Base-by-base conservation (phyloP, 2,329 filamentous ascomycete species). In the Fusarium concolor region DNA sequence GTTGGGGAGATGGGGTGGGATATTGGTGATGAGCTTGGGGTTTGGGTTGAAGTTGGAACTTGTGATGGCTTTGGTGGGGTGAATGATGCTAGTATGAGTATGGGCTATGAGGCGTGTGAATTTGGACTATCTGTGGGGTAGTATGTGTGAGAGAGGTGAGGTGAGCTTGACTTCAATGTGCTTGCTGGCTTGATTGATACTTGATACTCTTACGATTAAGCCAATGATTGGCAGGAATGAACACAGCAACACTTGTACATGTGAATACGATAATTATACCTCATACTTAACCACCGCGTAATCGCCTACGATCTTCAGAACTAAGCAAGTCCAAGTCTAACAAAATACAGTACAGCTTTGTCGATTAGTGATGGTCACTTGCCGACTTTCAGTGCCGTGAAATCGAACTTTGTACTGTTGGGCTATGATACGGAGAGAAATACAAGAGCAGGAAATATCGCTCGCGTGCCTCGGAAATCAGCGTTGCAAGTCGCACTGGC, bases 21-120 rank as follows among this genome's bases (percentile, higher is more conserved):
- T 58, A 56, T 62, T 55, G 61, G 47, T 71, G 61, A 43, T 55
- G 56, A 59, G 56, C 60, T 58, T 62, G 47, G 17, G 31, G 29
- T 46, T 62, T 68, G 59, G 33, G 62, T 41, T 65, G 50, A 62
- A 26, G 65, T 59, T 69, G 56, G 65, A 69, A 66, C 60, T 69
- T 69, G 53, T 33, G 68, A 68, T 52, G 55, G 62, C 60, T 60
- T 56, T 66, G 62, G 68, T 65, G 68, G 68, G 67, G 65, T 59
- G 38, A 57, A 51, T 18, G 46, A 14, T 42, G 54, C 67, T 67
- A 70, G 45, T 39, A 38, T 18, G 4, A n/a, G 38, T 52, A 5
- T 3, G 54, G 66, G 8, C 22, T 22, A 20, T 12, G 12, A 10
- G 1, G 3, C 2, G 65, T 68, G 55, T 28, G 33, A 5, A 37